A percentile compares a stretch with the other conserved stretches of the same genome.
Evolutionary conservation across 805 yeast species (phyloP).

Genomic region (Kluyveromyces nonfermentans): DNA sequence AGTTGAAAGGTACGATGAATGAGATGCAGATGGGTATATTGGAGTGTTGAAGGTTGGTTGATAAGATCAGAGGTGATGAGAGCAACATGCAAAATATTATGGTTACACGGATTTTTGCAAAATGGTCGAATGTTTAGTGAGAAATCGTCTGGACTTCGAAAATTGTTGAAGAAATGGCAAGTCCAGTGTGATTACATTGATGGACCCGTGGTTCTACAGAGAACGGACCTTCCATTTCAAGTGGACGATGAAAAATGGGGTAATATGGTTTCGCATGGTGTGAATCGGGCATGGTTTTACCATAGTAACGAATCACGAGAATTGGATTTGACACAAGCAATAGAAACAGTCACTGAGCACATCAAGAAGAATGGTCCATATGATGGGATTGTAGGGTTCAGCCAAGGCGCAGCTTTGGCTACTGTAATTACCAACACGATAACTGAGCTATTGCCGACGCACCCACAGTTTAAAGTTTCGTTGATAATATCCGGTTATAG

Average conservation of each 20-base stretch:
- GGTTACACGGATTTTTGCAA: conserved; percentile 87
- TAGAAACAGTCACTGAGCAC: conserved; percentile 39
- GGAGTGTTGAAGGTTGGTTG: background rate
- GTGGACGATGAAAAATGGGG: conserved; percentile 44
- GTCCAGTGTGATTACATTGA: conserved; percentile 68
- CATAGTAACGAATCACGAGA: conserved; percentile 41
- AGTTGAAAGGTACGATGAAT: background rate
- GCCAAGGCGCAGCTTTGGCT: conserved; percentile 89
- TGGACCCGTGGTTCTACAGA: conserved; percentile 60
- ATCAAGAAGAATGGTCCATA: conserved; percentile 68
- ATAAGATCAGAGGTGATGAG: conserved; percentile 6
- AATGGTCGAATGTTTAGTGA: conserved; percentile 75
- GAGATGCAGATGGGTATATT: background rate
- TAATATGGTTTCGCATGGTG: conserved; percentile 37
- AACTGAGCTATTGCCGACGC: conserved; percentile 40
- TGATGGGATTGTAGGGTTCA: conserved; percentile 82
- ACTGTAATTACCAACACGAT: conserved; percentile 58
- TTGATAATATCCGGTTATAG: conserved; percentile 65
- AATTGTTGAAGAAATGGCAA: conserved; percentile 53
- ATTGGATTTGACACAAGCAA: conserved; percentile 41
- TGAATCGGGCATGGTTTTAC: conserved; percentile 68
- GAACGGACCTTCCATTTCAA: conserved; percentile 68
- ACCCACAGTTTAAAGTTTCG: conserved; percentile 53
- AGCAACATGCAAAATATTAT: conserved; percentile 47
- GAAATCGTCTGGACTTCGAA: conserved; percentile 83